phyloP scores from a whole-genome alignment of 192 early-diverging fungal species.

The Bifiguratus adelaidae region DNA sequence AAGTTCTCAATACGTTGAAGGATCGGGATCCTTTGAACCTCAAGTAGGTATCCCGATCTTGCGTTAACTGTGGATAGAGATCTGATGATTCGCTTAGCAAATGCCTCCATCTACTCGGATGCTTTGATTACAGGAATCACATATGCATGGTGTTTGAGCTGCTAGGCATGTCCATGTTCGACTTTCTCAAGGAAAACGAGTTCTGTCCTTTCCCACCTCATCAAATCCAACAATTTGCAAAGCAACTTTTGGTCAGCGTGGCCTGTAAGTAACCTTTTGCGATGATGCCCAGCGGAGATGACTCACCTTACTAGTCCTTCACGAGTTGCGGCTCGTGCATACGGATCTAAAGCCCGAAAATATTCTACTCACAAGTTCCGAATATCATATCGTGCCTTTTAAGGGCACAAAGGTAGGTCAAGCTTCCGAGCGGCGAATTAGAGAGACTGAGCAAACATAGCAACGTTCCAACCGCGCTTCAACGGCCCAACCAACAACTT shows the following conservation, averaged over 20 bases:
- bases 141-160: constrained; percentile 98
- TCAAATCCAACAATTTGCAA: constrained; percentile 79
- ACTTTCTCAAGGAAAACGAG: constrained; percentile 89
- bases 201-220: constrained; percentile 79
- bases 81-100: constrained; percentile 32
- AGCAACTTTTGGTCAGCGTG: constrained; percentile 80
- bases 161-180: constrained; percentile 79
- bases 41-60: constrained; percentile 38
- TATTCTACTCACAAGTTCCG: constrained; percentile 65
- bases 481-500: no score
- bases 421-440: constrained; percentile 20
- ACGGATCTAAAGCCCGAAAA: constrained; percentile 98
- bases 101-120: constrained; percentile 79
- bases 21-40: constrained; percentile 68
- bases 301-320: constrained; percentile 46
- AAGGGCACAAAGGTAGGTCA: constrained; percentile 12
- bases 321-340: constrained; percentile 79
- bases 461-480: no score
- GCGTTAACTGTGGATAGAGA: neutral
- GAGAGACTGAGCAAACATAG: constrained; percentile 34
- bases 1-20: constrained; percentile 72
- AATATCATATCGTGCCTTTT: constrained; percentile 38
- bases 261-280: constrained; percentile 36
- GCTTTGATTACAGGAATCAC: constrained; percentile 86
- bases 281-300: neutral